A percentile compares a stretch with the other conserved stretches of the same genome.
phyloP scores from a whole-genome alignment of 2,329 filamentous ascomycete genomes.

The Ophidiomyces ophidiicola region DNA sequence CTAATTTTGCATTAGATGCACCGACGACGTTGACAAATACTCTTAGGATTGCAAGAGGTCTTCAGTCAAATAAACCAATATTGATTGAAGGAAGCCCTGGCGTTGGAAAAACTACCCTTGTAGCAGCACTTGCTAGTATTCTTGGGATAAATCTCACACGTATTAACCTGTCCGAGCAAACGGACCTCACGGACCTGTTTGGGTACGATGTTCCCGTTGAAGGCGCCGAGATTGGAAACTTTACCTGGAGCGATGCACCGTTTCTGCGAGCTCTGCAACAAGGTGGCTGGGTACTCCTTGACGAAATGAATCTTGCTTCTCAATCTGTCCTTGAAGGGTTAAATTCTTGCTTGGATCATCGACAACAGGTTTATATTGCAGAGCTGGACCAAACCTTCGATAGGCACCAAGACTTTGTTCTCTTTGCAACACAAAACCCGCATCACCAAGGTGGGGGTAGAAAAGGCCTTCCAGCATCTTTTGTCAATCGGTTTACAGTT shows the following conservation, averaged over 20 bases:
- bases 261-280: slow-evolving; percentile 94
- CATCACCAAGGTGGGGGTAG: slow-evolving; percentile 93
- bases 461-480: slow-evolving; percentile 87
- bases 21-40: slow-evolving; percentile 82
- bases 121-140: slow-evolving; percentile 68
- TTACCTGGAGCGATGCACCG: slow-evolving; percentile 89
- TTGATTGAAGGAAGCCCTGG: slow-evolving; percentile 94
- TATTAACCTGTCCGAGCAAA: slow-evolving; percentile 96
- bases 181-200: slow-evolving; percentile 93
- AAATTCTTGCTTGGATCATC: slow-evolving; percentile 91
- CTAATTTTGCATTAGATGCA: slow-evolving; percentile 68
- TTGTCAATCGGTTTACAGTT: slow-evolving; percentile 95
- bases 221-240: slow-evolving; percentile 78
- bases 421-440: slow-evolving; percentile 95
- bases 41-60: slow-evolving; percentile 77
- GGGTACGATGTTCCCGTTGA: slow-evolving; percentile 93
- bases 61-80: slow-evolving; percentile 83
- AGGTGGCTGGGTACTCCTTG: slow-evolving; percentile 89
- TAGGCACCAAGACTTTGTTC: slow-evolving; percentile 75
- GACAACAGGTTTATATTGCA: slow-evolving; percentile 88
- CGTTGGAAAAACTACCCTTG: slow-evolving; percentile 90
- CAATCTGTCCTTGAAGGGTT: slow-evolving; percentile 93
- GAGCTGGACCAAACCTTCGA: slow-evolving; percentile 91
- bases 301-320: slow-evolving; percentile 97
- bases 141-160: slow-evolving; percentile 74